Evolutionary conservation across 768 basidiomycete genomes (phyloP), one percentile per base, ranked within the genome.

Genomic region (Lactarius trivialis): DNA sequence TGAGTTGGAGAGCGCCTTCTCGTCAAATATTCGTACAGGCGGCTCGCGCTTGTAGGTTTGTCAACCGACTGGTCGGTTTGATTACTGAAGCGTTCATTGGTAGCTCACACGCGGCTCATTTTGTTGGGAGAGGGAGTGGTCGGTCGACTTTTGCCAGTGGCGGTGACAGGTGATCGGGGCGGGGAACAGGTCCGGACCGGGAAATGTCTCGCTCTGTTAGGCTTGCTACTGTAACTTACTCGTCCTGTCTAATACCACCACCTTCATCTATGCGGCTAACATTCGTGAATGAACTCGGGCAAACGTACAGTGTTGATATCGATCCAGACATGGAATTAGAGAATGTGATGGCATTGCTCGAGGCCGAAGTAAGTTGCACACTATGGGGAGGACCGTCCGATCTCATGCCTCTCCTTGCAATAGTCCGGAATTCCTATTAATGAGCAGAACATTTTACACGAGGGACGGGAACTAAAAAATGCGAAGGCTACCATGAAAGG

Each of bases 341-440:
- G 77, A 89, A 95, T 72, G 86, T 98, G 39, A 88, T 89, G 82
- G 96, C 92, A 14, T 78, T 98, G 58, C 79, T 97, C n/a, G 93
- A 97, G 74, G 95, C 88, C 0, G 95, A 98, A 84, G 96, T 93
- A 72, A 72, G 86, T 71, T n/a, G 48, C 56, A 34, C 43, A 21
- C 21, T 19, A n/a, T 53, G 7, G 12, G 49, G 32, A 8, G 45
- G 39, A 55, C 32, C 4, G 26, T n/a, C 39, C 33, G 12, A 45
- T 41, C 50, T 36, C 61, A 58, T 49, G 50, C 53, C n/a, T 24
- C 60, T 45, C 56, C 55, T 56, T 43, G 49, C 19, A 43, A 17
- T 12, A 94, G 93, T 91, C 89, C 15, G 85, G 85, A 26, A 85
- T 95, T 51, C 84, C 88, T 1, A 70, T 81, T 19, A 57, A 71